These are phyloP conservation scores for Cladorrhinum sp. DNA, from an alignment of 2,329 filamentous ascomycete genomes.

Conservation along the genomic window DNA sequence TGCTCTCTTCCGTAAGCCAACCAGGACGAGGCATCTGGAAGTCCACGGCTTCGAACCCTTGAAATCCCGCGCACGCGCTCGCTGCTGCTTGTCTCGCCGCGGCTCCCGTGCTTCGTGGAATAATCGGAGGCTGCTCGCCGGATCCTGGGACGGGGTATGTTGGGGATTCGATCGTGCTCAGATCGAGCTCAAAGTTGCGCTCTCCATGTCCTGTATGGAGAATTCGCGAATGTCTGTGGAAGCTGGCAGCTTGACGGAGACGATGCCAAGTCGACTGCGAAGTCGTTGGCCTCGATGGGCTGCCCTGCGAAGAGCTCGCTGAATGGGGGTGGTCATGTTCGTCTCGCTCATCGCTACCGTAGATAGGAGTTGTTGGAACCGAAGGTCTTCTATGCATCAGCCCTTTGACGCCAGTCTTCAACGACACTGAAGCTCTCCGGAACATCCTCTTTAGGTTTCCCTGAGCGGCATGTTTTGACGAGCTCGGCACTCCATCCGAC, in stretches of 20 bases:
- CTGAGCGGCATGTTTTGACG: slow-evolving; percentile 27
- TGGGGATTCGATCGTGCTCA: slow-evolving; percentile 39
- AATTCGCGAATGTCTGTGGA: slow-evolving; percentile 46
- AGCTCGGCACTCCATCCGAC: slow-evolving; percentile 1
- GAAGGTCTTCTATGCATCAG: slow-evolving; percentile 51
- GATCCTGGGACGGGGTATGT: slow-evolving; percentile 47
- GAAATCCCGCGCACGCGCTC: slow-evolving; percentile 55
- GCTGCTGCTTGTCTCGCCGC: slow-evolving; percentile 59
- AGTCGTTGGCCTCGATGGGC: slow-evolving; percentile 40
- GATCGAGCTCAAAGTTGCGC: slow-evolving; percentile 21
- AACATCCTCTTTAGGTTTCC: slow-evolving; percentile 49
- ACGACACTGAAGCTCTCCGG: slow-evolving; percentile 53
- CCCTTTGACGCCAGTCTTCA: slow-evolving; percentile 42
- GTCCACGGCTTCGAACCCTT: slow-evolving; percentile 26
- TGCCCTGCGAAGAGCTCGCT: slow-evolving; percentile 18
- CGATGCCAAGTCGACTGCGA: slow-evolving; percentile 51
- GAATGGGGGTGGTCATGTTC: slow-evolving; percentile 22
- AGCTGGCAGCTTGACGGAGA: slow-evolving; percentile 50
- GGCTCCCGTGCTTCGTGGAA: slow-evolving; percentile 58
- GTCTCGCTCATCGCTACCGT: slow-evolving; percentile 34
- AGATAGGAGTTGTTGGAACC: slow-evolving; percentile 31
- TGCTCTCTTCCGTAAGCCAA: slow-evolving; percentile 47
- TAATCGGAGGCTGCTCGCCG: slow-evolving; percentile 55
- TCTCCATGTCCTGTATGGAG: slow-evolving; percentile 42
- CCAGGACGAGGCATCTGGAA: slow-evolving; percentile 38